phyloP scores from a whole-genome alignment of 129 eudicot genomes.

The Escallonia rubra region DNA sequence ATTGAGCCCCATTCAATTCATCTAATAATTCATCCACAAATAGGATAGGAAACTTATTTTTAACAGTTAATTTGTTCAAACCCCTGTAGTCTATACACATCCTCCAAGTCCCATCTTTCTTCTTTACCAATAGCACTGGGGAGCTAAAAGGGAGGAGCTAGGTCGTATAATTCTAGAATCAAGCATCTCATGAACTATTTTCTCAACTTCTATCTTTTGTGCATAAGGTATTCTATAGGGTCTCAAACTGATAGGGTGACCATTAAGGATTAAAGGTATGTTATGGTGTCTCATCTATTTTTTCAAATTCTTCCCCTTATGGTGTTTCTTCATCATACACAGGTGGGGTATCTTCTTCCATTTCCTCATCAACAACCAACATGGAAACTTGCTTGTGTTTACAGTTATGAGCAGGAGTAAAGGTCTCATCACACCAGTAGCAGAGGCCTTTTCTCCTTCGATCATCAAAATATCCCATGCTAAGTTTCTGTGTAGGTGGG shows the following conservation, averaged over 20 bases:
- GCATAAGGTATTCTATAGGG: background rate
- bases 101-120: conserved; percentile 13
- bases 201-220: background rate
- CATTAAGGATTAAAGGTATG: background rate
- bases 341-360: too few relatives aligned
- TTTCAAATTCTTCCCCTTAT: too few relatives aligned
- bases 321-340: too few relatives aligned
- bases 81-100: conserved; percentile 2
- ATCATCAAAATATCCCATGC: too few relatives aligned
- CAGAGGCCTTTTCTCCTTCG: too few relatives aligned
- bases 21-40: conserved; percentile 15
- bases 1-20: conserved; percentile 11
- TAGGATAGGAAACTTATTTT: conserved; percentile 5
- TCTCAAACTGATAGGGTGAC: background rate
- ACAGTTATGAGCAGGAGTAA: too few relatives aligned
- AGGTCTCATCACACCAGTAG: too few relatives aligned
- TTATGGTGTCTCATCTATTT: background rate
- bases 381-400: too few relatives aligned
- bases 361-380: too few relatives aligned
- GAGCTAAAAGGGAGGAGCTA: background rate
- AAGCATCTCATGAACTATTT: background rate
- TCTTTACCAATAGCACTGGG: conserved; percentile 4
- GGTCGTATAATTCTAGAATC: background rate
- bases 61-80: background rate
- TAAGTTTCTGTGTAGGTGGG: too few relatives aligned